Evolutionary conservation across 1,139 yeast genomes (phyloP).

Genomic region (Yamadazyma mexicana): DNA sequence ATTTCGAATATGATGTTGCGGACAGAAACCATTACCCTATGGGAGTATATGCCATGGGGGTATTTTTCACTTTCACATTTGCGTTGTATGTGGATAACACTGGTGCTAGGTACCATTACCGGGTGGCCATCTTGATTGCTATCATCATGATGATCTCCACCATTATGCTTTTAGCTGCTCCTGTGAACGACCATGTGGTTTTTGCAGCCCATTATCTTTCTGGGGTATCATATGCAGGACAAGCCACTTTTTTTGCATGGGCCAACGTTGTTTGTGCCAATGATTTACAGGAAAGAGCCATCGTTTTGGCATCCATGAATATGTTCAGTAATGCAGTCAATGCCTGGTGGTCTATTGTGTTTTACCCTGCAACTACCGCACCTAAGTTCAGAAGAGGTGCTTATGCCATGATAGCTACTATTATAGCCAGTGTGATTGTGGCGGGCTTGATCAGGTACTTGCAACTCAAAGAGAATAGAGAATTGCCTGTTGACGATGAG

Average conservation of each 20-base stretch:
- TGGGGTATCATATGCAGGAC: conserved; percentile 57
- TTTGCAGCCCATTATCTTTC: conserved; percentile 57
- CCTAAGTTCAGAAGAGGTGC: conserved; percentile 54
- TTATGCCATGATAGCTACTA: conserved; percentile 57
- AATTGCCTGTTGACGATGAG: conserved; percentile 16
- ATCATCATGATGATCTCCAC: conserved; percentile 41
- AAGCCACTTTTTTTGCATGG: conserved; percentile 61
- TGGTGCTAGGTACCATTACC: conserved; percentile 53
- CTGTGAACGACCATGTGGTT: conserved; percentile 34
- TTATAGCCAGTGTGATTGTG: conserved; percentile 25
- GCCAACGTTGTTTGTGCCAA: conserved; percentile 54
- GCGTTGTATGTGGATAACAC: conserved; percentile 51
- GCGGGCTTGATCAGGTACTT: conserved; percentile 26
- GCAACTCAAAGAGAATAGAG: conserved; percentile 34
- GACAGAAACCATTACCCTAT: conserved; percentile 57
- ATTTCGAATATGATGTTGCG: conserved; percentile 42
- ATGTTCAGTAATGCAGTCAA: conserved; percentile 62
- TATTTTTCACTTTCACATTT: conserved; percentile 43
- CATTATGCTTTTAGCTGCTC: conserved; percentile 31
- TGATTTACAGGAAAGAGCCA: conserved; percentile 57
- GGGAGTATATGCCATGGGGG: conserved; percentile 57
- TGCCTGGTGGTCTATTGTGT: conserved; percentile 62
- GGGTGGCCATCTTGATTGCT: conserved; percentile 46
- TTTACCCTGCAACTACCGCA: conserved; percentile 50
- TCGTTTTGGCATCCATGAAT: conserved; percentile 62